Evolutionary conservation across 2,329 filamentous ascomycete genomes (phyloP).

Genomic region (Pseudogymnoascus sp.): DNA sequence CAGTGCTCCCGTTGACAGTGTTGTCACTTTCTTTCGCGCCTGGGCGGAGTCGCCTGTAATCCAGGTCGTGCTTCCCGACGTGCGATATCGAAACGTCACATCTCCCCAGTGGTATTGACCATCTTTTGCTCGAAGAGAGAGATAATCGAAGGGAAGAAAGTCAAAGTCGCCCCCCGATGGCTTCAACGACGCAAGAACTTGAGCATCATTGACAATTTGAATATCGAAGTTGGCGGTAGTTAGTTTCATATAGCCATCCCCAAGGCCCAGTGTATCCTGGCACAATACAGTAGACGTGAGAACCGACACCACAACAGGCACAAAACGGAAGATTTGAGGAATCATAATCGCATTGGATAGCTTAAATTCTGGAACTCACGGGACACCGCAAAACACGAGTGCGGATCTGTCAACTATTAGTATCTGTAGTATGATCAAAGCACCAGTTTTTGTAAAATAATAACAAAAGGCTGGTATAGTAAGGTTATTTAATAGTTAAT

Average conservation of each 20-base stretch:
- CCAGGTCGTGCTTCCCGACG: constrained; percentile 35
- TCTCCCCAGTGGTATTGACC: constrained; percentile 54
- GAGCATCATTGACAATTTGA: constrained; percentile 37
- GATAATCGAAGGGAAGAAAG: constrained; percentile 47
- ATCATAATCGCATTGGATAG: background rate
- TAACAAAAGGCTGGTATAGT: background rate
- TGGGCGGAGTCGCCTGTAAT: constrained; percentile 40
- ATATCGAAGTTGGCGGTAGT: constrained; percentile 36
- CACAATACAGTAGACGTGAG: constrained; percentile 18
- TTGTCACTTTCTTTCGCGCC: constrained; percentile 32
- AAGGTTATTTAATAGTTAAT: background rate
- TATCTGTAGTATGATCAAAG: background rate
- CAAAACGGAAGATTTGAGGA: background rate
- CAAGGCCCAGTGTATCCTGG: constrained; percentile 34
- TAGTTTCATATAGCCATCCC: constrained; percentile 32
- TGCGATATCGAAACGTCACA: constrained; percentile 48
- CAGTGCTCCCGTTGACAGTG: constrained; percentile 27
- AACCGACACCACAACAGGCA: background rate
- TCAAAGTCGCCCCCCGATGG: constrained; percentile 39
- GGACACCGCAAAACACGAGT: background rate
- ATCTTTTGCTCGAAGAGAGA: constrained; percentile 40
- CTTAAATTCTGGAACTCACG: background rate
- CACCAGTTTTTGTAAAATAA: background rate
- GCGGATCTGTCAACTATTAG: background rate
- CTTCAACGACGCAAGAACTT: constrained; percentile 42